These are phyloP conservation scores for Trichophyton mentagrophytes DNA, from an alignment of 2,329 filamentous ascomycete species.

Conservation along the genomic window DNA sequence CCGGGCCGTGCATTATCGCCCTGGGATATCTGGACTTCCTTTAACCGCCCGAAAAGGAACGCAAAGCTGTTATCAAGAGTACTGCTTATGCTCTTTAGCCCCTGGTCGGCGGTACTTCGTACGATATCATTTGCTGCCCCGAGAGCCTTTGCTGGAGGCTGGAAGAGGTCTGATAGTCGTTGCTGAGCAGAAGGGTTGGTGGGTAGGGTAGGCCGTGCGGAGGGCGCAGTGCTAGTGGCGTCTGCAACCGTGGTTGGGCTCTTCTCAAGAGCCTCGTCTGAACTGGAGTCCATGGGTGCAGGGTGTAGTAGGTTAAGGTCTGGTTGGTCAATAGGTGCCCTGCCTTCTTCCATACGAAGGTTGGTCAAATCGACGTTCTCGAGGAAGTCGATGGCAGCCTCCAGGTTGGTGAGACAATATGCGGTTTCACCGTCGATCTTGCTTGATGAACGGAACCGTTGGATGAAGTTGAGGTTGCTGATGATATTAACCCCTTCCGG, in stretches of 20 bases:
- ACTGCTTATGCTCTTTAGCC: slow-evolving; percentile 80
- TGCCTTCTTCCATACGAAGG: slow-evolving; percentile 60
- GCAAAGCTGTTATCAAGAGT: slow-evolving; percentile 88
- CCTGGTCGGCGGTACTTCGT: slow-evolving; percentile 77
- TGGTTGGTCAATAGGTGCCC: background rate
- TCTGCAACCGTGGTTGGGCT: slow-evolving; percentile 13
- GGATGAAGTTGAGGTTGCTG: slow-evolving; percentile 90
- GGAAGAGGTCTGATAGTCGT: slow-evolving; percentile 72
- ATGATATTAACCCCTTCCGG: slow-evolving; percentile 77
- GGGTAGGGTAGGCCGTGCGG: slow-evolving; percentile 14
- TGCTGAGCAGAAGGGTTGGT: slow-evolving; percentile 49
- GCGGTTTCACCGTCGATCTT: slow-evolving; percentile 89
- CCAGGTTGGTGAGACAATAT: slow-evolving; percentile 90
- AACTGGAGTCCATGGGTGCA: slow-evolving; percentile 10
- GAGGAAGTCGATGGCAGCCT: slow-evolving; percentile 86
- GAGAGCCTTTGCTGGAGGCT: slow-evolving; percentile 68
- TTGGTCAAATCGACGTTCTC: slow-evolving; percentile 91
- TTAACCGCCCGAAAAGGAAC: slow-evolving; percentile 78
- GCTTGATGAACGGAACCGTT: slow-evolving; percentile 71
- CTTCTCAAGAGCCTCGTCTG: slow-evolving; percentile 4
- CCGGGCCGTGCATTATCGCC: slow-evolving; percentile 33
- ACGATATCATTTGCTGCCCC: slow-evolving; percentile 74
- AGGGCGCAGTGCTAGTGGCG: slow-evolving; percentile 18
- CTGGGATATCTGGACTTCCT: slow-evolving; percentile 48
- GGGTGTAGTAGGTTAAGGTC: slow-evolving; percentile 14